Base-by-base conservation (phyloP, 768 basidiomycete species). In the Rhizopogon vesiculosus region DNA sequence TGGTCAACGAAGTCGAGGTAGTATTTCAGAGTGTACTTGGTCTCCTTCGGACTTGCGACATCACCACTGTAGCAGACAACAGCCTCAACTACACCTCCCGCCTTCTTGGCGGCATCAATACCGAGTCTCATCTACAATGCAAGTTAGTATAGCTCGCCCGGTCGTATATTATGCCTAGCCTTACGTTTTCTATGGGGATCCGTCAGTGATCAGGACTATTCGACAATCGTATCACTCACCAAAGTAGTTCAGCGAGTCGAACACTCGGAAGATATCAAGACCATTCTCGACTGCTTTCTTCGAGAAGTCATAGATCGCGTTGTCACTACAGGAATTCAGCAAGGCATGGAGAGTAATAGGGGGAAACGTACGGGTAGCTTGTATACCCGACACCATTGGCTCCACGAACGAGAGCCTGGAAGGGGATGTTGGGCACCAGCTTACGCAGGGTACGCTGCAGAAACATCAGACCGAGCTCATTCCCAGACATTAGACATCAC, bases 221-320 rank as follows among this genome's bases (percentile, higher is more conserved):
- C 10, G 25, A 25, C 35, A 33, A 10, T 6, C 15, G 15, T 38
- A 25, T 9, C 45, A 76, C 84, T 51, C 72, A 87, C 95, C 96
- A 59, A 99, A 88, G 73, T 98, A 99, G 78, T 99, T 99, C 73
- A 99, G 77, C 31, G 97, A 98, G 72, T 99, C 97, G 64, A 99
- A 99, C 52, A 99, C 93, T 66, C 97, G 85, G 91, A 99, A 99
- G 70, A 99, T 99, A 74, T 99, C 97, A 48, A 98, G 83, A 68
- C 97, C 97, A 64, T 98, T 97, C 75, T 98, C 94, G n/a, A 99
- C 96, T 22, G 97, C 97, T 71, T 96, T 96, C 79, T 95, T 96
- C 58, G 92, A 97, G 78, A 99, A 99, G 72, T 97, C 97, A 74
- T 99, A 99, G 72, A 99, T 98, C 56, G 92, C 96, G 64, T 99